phyloP scores from a whole-genome alignment of 768 basidiomycete genomes.

The Amanita pallidorosea region DNA sequence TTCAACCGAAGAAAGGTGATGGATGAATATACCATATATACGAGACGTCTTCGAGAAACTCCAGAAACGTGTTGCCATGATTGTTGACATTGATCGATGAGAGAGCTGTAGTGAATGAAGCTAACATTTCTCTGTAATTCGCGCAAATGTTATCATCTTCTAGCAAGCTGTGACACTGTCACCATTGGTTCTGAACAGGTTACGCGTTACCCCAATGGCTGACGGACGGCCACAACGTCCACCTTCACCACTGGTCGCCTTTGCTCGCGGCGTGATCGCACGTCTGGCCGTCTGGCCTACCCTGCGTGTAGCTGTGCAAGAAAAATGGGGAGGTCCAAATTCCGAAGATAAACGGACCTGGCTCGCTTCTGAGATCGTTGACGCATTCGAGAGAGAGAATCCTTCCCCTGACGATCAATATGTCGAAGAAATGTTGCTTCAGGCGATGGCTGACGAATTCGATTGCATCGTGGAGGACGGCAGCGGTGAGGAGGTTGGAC shows the following conservation, averaged over 20 bases:
- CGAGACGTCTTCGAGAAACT: too few relatives aligned
- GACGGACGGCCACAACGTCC: slow-evolving; percentile 13
- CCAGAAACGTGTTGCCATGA: too few relatives aligned
- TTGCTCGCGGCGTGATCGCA: slow-evolving; percentile 81
- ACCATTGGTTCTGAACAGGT: too few relatives aligned
- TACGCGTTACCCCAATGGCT: too few relatives aligned
- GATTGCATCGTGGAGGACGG: slow-evolving; percentile 78
- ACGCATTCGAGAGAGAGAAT: slow-evolving; percentile 57
- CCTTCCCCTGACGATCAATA: slow-evolving; percentile 54
- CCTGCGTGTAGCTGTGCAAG: slow-evolving; percentile 75
- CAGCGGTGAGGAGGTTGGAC: slow-evolving; percentile 63
- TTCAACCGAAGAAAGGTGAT: too few relatives aligned
- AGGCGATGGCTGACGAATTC: slow-evolving; percentile 84
- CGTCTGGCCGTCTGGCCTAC: slow-evolving; percentile 79
- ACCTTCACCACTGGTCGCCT: slow-evolving; percentile 46
- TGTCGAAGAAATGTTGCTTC: slow-evolving; percentile 71
- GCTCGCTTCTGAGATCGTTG: slow-evolving; percentile 74
- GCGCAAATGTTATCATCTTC: too few relatives aligned
- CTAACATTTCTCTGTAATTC: too few relatives aligned
- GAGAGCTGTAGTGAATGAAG: too few relatives aligned
- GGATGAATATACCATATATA: too few relatives aligned
- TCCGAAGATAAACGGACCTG: slow-evolving; percentile 66
- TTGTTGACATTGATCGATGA: too few relatives aligned
- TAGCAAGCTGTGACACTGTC: too few relatives aligned
- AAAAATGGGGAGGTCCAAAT: slow-evolving; percentile 79